Base-by-base conservation (phyloP, 345 rosid species). In the Moringa oleifera region DNA sequence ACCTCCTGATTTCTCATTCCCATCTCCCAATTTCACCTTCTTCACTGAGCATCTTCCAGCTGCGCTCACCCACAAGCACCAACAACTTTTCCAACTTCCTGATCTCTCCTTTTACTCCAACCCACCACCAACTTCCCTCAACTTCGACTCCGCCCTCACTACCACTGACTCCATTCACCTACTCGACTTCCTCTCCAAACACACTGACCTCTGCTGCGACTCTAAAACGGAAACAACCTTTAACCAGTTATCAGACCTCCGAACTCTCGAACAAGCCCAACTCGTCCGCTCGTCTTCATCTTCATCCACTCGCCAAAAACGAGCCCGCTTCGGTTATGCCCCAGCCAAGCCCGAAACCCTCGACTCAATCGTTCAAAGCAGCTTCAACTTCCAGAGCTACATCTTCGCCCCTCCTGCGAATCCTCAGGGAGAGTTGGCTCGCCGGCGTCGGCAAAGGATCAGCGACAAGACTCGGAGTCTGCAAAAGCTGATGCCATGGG, bases 401-500 rank as follows among this genome's bases (percentile, higher is more conserved):
- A 18, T 13, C 63, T 67, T 0, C 54, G 66, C 20, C 28, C 36
- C 64, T 56, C 46, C 16, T 16, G 9, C 17, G 23, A 46, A 71
- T 15, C 23, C 46, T 11, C 18, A 49, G 45, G 21, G 60, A 36
- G 54, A 36, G 20, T n/a, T 20, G 10, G 23, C 64, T 1, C 60
- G 71, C 41, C 53, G 41, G 49, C 60, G 71, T 19, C 54, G 77
- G 7, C 72, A 51, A 51, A 85, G 57, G 59, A 63, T 87, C 4
- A 67, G 82, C 1, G 83, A 82, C 20, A 83, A 69, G 69, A 75
- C 73, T n/a, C 80, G 78, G 47, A 59, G 69, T 18, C 37, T 90
- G 51, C 83, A 79, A 55, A 85, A 83, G 55, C 76, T 90, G 17
- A 75, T 90, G 85, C 94, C 87, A 2, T 71, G 79, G 80, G 77